phyloP scores from a whole-genome alignment of 1,139 yeast species.

The Pichia sp. region DNA sequence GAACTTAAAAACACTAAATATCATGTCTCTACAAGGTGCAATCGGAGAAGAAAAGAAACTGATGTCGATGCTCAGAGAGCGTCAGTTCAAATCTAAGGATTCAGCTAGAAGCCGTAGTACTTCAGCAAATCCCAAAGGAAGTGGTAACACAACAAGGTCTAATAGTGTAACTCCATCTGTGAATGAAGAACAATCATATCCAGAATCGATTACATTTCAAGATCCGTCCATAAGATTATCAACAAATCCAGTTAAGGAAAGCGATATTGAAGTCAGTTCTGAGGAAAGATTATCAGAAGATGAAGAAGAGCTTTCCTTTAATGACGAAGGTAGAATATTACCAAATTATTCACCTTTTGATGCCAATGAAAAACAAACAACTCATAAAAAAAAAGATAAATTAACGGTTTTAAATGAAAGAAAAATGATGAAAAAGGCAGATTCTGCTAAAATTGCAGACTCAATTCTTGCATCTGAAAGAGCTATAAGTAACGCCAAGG shows the following conservation, averaged over 20 bases:
- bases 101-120: conserved; percentile 12
- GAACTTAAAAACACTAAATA: background rate
- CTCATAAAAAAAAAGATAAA: conserved; percentile 16
- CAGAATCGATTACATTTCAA: conserved; percentile 35
- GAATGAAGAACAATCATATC: conserved; percentile 31
- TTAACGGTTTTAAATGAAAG: conserved; percentile 19
- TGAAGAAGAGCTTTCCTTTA: conserved; percentile 53
- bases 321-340: conserved; percentile 53
- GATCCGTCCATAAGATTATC: conserved; percentile 56
- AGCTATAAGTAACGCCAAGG: conserved; percentile 54
- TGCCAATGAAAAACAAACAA: conserved; percentile 12
- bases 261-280: conserved; percentile 38
- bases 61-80: conserved; percentile 33
- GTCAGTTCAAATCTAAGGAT: conserved; percentile 17
- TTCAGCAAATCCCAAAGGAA: conserved; percentile 6
- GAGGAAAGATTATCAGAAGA: conserved; percentile 65
- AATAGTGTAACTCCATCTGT: conserved; percentile 18
- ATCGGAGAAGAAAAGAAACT: conserved; percentile 39
- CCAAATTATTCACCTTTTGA: conserved; percentile 46
- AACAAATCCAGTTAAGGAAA: conserved; percentile 23
- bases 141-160: conserved; percentile 18
- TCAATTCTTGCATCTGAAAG: conserved; percentile 55
- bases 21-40: conserved; percentile 42
- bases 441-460: conserved; percentile 47
- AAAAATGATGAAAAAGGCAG: conserved; percentile 39